Conservation (phyloP, 2,329 filamentous ascomycete genomes). For the Triangularia verruculosa region DNA sequence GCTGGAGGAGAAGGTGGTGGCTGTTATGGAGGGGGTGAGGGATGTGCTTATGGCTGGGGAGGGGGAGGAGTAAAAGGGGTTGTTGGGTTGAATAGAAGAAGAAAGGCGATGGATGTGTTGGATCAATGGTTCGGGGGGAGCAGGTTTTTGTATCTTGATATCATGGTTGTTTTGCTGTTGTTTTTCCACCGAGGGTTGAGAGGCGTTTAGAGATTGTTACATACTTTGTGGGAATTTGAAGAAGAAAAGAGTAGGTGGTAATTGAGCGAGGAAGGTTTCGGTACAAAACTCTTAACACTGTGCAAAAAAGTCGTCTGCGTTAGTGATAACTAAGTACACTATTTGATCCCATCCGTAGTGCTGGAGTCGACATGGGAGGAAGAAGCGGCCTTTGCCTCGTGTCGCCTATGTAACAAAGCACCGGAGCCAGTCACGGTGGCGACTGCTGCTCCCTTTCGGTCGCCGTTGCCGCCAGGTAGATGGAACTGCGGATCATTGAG, state of each 20-base stretch:
- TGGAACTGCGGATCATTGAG: neutral
- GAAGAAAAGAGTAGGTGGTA: neutral
- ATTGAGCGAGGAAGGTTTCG: too few relatives aligned
- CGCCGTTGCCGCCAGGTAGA: neutral
- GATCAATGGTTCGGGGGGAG: neutral
- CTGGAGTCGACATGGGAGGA: neutral
- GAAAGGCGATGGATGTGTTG: neutral
- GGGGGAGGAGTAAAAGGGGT: constrained; percentile 32
- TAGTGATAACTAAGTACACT: too few relatives aligned
- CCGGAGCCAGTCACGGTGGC: neutral
- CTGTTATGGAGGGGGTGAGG: constrained; percentile 61
- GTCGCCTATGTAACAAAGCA: neutral
- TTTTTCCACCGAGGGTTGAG: neutral
- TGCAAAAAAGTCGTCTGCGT: too few relatives aligned
- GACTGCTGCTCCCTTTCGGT: neutral
- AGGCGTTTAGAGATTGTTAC: neutral
- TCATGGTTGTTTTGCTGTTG: neutral
- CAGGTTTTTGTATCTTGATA: neutral
- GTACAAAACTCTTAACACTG: too few relatives aligned
- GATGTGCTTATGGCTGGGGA: constrained; percentile 53
- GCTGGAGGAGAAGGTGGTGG: constrained; percentile 73
- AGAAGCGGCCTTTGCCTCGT: neutral
- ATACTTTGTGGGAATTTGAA: neutral
- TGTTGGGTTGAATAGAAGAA: neutral
- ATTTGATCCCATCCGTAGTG: neutral